These are phyloP conservation scores for Nematodospora valgi DNA, from an alignment of 805 yeast genomes.

Conservation along the genomic window DNA sequence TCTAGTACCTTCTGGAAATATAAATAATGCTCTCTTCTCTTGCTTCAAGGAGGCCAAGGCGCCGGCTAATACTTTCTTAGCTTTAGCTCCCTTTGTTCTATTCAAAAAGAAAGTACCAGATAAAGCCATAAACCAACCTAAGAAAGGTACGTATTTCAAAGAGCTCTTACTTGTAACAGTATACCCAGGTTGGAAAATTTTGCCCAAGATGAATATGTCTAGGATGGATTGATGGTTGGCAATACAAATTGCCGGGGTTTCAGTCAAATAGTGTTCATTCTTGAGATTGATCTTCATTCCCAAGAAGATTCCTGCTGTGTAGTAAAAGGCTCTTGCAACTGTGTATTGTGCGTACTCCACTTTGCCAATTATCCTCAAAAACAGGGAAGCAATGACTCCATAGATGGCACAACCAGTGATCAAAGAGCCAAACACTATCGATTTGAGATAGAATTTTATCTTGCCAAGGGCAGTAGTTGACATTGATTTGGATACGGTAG, in stretches of 20 bases:
- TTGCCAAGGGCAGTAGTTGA: slow-evolving; percentile 1
- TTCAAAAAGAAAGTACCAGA: slow-evolving; percentile 91
- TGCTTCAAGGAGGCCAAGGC: slow-evolving; percentile 63
- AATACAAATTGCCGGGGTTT: slow-evolving; percentile 71
- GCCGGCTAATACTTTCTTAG: slow-evolving; percentile 66
- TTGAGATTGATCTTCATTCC: slow-evolving; percentile 70
- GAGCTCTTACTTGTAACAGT: slow-evolving; percentile 90
- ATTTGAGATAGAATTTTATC: slow-evolving; percentile 52
- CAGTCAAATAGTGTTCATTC: slow-evolving; percentile 54
- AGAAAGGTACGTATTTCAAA: slow-evolving; percentile 77
- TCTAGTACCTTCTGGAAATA: slow-evolving; percentile 98
- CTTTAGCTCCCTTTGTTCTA: slow-evolving; percentile 70
- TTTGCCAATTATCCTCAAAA: slow-evolving; percentile 66
- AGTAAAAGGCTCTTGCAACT: slow-evolving; percentile 80
- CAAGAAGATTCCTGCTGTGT: slow-evolving; percentile 53
- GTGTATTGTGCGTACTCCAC: slow-evolving; percentile 82
- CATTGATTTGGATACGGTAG: neutral
- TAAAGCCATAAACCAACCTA: slow-evolving; percentile 95
- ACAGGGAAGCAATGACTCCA: slow-evolving; percentile 74
- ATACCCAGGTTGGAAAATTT: slow-evolving; percentile 81
- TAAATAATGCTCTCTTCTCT: slow-evolving; percentile 71
- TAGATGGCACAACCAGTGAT: slow-evolving; percentile 62
- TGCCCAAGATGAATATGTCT: slow-evolving; percentile 80
- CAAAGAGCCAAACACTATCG: slow-evolving; percentile 50
- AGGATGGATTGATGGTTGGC: slow-evolving; percentile 91